phyloP scores from a whole-genome alignment of 352 stramenopile species.

The Globisporangium carolinianum region DNA sequence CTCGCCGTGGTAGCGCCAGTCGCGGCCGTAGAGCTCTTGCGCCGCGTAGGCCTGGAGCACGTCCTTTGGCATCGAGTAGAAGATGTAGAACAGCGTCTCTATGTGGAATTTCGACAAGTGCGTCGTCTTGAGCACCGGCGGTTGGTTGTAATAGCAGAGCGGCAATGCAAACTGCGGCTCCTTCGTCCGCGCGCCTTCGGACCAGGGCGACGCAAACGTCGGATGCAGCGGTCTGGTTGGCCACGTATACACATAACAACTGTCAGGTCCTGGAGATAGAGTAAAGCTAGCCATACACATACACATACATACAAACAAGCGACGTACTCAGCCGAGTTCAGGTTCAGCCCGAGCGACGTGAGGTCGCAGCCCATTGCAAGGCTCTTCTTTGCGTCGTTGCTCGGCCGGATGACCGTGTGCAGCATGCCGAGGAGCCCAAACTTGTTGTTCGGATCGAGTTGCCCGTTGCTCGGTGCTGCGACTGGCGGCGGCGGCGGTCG shows the following conservation, averaged over 20 bases:
- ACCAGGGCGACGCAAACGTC: conserved; percentile 78
- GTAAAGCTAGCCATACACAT: background rate
- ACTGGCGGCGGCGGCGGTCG: conserved; percentile 5
- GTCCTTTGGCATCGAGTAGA: conserved; percentile 98
- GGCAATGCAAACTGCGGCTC: conserved; percentile 81
- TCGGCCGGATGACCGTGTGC: conserved; percentile 65
- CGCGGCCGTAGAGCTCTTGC: conserved; percentile 88
- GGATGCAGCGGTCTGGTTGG: conserved; percentile 55
- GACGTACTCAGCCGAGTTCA: conserved; percentile 78
- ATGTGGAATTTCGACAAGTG: conserved; percentile 98
- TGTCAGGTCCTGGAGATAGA: background rate
- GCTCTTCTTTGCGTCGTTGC: conserved; percentile 66
- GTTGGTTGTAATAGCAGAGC: conserved; percentile 90
- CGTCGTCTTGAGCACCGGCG: conserved; percentile 95
- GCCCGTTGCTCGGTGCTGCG: conserved; percentile 22
- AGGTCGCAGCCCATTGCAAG: conserved; percentile 74
- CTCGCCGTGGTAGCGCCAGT: conserved; percentile 97
- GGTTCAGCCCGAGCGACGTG: conserved; percentile 76
- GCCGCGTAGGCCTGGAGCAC: conserved; percentile 90
- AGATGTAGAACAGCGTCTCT: conserved; percentile 99
- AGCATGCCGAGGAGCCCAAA: conserved; percentile 80
- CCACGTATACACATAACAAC: no score
- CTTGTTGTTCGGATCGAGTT: conserved; percentile 65
- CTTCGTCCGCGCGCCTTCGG: conserved; percentile 63
- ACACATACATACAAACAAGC: background rate